Conservation (phyloP, 2,329 filamentous ascomycete species). For the Talaromyces albobiverticillius region DNA sequence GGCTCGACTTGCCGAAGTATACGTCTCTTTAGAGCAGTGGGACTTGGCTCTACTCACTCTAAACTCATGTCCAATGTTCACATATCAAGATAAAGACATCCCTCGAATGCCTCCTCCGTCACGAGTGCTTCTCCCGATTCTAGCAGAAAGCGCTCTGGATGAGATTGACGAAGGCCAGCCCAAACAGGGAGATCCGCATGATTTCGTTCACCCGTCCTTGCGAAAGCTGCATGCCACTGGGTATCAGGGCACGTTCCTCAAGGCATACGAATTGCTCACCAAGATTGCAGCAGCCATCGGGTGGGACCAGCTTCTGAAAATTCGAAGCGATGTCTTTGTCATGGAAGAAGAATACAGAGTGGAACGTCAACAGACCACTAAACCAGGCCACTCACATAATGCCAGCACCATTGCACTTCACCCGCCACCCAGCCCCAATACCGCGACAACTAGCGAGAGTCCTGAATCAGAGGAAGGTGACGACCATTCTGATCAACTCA, state of each 20-base stretch:
- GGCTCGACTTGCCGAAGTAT: constrained; percentile 90
- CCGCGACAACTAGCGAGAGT: constrained; percentile 36
- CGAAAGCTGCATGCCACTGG: constrained; percentile 80
- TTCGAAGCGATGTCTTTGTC: constrained; percentile 94
- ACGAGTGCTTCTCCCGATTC: constrained; percentile 79
- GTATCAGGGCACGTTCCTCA: constrained; percentile 93
- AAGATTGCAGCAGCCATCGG: constrained; percentile 96
- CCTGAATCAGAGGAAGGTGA: constrained; percentile 26
- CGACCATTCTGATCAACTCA: constrained; percentile 24
- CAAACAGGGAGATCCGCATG: constrained; percentile 69
- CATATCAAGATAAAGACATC: constrained; percentile 96
- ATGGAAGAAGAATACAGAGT: constrained; percentile 99
- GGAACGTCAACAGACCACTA: constrained; percentile 52
- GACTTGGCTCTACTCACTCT: constrained; percentile 91
- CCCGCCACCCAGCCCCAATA: constrained; percentile 57
- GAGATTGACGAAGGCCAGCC: constrained; percentile 90
- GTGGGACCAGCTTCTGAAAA: constrained; percentile 94
- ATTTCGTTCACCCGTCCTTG: constrained; percentile 83
- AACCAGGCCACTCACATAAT: constrained; percentile 52
- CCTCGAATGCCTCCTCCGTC: constrained; percentile 91
- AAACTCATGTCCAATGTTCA: constrained; percentile 99
- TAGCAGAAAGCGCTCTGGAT: constrained; percentile 85
- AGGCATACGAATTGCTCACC: constrained; percentile 89
- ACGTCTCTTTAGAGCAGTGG: constrained; percentile 93
- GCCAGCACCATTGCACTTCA: constrained; percentile 76